Percentiles rank a stretch among this genome's conserved stretches.
Evolutionary conservation across 2,329 filamentous ascomycete genomes (phyloP).

Genomic region (Aspergillus novoparasiticus): DNA sequence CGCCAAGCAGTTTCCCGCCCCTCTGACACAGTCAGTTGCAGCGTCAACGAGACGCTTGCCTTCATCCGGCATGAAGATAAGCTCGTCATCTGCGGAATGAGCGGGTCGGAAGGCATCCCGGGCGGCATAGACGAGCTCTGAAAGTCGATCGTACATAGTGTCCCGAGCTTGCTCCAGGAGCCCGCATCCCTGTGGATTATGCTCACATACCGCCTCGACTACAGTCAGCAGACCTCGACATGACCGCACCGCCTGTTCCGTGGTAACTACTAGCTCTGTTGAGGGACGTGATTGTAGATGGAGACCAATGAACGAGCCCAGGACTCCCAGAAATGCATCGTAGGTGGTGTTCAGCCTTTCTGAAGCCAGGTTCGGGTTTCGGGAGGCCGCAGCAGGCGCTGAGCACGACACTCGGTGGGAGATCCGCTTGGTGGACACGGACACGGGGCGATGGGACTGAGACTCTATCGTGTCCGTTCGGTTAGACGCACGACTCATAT

Average conservation of each 20-base stretch:
- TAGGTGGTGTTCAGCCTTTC: conserved; percentile 78
- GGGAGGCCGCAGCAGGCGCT: conserved; percentile 64
- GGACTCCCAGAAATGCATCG: conserved; percentile 84
- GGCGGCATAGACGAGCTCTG: conserved; percentile 77
- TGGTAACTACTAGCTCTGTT: conserved; percentile 77
- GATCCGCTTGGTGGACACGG: conserved; percentile 48
- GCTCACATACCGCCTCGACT: conserved; percentile 78
- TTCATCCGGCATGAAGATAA: conserved; percentile 78
- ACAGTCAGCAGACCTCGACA: conserved; percentile 78
- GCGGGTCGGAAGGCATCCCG: conserved; percentile 74
- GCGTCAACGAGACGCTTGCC: conserved; percentile 74
- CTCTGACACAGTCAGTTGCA: conserved; percentile 84
- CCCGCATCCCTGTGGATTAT: conserved; percentile 69
- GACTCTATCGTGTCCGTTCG: conserved; percentile 29
- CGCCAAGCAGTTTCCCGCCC: conserved; percentile 86
- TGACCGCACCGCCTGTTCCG: conserved; percentile 79
- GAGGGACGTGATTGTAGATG: conserved; percentile 92
- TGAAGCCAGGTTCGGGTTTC: conserved; percentile 75
- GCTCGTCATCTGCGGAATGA: conserved; percentile 69
- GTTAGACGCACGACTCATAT: conserved; percentile 30
- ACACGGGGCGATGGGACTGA: conserved; percentile 33
- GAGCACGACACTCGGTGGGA: conserved; percentile 78
- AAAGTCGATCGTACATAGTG: conserved; percentile 77
- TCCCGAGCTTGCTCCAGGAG: conserved; percentile 69
- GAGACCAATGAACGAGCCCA: conserved; percentile 91